These are phyloP conservation scores for Picea sitchensis DNA, from an alignment of 75 land plant species.

Conservation along the genomic window DNA sequence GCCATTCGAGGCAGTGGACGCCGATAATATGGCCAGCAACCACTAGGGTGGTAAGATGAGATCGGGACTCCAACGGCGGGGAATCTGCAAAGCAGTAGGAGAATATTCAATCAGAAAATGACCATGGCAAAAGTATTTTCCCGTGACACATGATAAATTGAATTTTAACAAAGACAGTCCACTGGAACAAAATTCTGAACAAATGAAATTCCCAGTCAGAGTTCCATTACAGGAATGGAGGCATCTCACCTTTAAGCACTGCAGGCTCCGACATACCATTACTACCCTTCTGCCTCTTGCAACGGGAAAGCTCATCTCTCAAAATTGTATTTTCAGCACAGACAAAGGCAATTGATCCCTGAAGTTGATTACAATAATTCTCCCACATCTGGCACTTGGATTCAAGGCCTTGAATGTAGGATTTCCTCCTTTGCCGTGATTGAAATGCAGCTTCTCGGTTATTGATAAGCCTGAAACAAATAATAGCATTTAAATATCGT, in stretches of 20 bases:
- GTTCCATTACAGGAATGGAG: neutral
- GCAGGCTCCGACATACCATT: constrained; percentile 55
- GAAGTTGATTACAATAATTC: constrained; percentile 25
- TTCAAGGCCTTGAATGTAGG: constrained; percentile 33
- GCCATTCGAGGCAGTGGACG: constrained; percentile 9
- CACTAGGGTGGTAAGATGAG: constrained; percentile 3
- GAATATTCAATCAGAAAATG: neutral
- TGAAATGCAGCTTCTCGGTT: constrained; percentile 35
- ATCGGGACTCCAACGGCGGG: constrained; percentile 10
- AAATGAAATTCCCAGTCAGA: neutral
- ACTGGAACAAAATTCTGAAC: neutral
- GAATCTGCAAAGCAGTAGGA: neutral
- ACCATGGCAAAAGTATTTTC: neutral
- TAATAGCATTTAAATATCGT: neutral
- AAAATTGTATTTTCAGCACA: constrained; percentile 33
- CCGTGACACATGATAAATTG: neutral
- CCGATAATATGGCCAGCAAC: neutral
- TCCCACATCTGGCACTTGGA: constrained; percentile 27
- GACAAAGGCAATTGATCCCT: constrained; percentile 19
- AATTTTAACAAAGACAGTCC: neutral
- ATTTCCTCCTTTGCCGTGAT: constrained; percentile 39
- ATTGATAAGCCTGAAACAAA: constrained; percentile 24
- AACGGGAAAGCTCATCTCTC: constrained; percentile 28
- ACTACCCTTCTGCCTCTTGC: constrained; percentile 25
- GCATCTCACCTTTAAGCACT: constrained; percentile 39